Percentiles rank a stretch among this genome's conserved stretches.
Conservation (phyloP, 2,329 filamentous ascomycete species). For the Clarireedia homoeocarpa region DNA sequence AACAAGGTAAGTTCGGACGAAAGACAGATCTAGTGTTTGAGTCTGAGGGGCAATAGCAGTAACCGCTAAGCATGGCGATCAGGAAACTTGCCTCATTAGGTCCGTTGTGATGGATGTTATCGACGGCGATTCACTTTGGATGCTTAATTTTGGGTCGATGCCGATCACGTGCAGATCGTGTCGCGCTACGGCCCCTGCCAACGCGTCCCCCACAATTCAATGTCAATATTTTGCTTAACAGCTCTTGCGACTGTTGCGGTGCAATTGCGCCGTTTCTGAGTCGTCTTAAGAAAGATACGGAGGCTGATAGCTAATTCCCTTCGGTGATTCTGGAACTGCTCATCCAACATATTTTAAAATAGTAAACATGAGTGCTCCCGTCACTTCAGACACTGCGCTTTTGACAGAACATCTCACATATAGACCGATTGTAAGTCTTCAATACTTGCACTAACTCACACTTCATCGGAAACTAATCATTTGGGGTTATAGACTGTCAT, state of each 20-base stretch:
- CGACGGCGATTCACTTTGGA: no score
- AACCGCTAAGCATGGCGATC: no score
- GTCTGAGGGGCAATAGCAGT: no score
- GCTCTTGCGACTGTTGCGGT: background rate
- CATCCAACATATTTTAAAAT: background rate
- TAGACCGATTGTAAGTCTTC: slow-evolving; percentile 68
- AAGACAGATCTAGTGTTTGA: no score
- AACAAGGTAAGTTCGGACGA: no score
- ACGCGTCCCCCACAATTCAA: slow-evolving; percentile 6
- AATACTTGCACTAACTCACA: background rate
- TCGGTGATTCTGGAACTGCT: background rate
- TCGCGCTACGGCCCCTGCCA: slow-evolving; percentile 3
- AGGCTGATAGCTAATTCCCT: background rate
- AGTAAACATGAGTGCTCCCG: slow-evolving; percentile 21
- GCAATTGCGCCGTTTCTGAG: no score
- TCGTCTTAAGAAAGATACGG: no score
- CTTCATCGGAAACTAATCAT: slow-evolving; percentile 11
- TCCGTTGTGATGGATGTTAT: no score
- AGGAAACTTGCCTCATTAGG: no score
- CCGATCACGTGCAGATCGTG: no score
- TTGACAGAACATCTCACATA: slow-evolving; percentile 95
- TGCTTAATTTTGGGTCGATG: background rate
- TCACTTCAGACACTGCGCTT: slow-evolving; percentile 45
- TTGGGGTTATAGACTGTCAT: slow-evolving; percentile 61
- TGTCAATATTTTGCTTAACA: background rate